Evolutionary conservation across 2,329 filamentous ascomycete genomes (phyloP).

Genomic region (Atkinsonella texensis): DNA sequence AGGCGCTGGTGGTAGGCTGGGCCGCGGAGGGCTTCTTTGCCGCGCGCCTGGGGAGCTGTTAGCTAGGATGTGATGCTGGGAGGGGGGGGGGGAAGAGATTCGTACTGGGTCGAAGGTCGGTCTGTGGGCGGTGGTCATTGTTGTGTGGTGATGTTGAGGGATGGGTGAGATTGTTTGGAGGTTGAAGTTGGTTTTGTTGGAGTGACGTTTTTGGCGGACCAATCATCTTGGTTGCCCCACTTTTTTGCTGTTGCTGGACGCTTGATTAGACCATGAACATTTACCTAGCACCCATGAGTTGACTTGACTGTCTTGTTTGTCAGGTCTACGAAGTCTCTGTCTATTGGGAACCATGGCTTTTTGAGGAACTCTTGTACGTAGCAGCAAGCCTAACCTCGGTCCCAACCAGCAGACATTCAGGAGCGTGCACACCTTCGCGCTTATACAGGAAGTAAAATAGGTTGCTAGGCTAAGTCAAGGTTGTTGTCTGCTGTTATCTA

Average conservation of each 20-base stretch:
- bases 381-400: too few relatives aligned
- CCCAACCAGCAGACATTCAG: too few relatives aligned
- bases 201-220: background rate
- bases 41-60: constrained; percentile 53
- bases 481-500: too few relatives aligned
- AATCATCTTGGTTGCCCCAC: background rate
- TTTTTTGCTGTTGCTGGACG: background rate
- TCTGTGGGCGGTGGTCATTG: constrained; percentile 60
- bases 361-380: too few relatives aligned
- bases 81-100: constrained; percentile 1
- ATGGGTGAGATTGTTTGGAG: background rate
- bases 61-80: constrained; percentile 9
- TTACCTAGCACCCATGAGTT: too few relatives aligned
- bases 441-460: too few relatives aligned
- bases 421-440: too few relatives aligned
- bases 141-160: constrained; percentile 3
- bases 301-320: too few relatives aligned
- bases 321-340: too few relatives aligned
- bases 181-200: background rate
- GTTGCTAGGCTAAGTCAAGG: too few relatives aligned
- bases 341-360: too few relatives aligned
- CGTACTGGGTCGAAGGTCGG: constrained; percentile 91
- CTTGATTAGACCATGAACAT: too few relatives aligned
- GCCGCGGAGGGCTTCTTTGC: constrained; percentile 88
- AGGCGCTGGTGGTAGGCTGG: constrained; percentile 94